A percentile compares a stretch with the other conserved stretches of the same genome.
Conservation (phyloP, 768 basidiomycete species). For the Pholiota conissans region DNA sequence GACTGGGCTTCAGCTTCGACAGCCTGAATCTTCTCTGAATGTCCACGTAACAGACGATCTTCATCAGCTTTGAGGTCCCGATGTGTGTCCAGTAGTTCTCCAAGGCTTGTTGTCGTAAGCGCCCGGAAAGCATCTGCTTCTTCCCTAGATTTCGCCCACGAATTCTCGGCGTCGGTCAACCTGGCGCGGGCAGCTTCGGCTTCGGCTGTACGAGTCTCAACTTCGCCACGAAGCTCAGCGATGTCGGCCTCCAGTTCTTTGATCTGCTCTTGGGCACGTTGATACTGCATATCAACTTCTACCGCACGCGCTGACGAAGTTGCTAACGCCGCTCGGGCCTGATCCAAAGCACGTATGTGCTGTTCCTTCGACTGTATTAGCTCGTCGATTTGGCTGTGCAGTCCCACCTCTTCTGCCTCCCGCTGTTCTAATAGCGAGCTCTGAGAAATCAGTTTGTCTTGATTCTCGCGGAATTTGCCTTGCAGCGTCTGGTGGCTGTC, state of each 20-base stretch:
- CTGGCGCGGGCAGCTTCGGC: slow-evolving; percentile 66
- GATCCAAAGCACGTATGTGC: slow-evolving; percentile 86
- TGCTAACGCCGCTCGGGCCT: slow-evolving; percentile 75
- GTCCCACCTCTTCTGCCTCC: slow-evolving; percentile 71
- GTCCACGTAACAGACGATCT: slow-evolving; percentile 70
- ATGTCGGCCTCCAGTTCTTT: slow-evolving; percentile 73
- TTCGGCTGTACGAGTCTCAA: slow-evolving; percentile 75
- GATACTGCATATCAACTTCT: slow-evolving; percentile 76
- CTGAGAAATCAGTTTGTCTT: slow-evolving; percentile 71
- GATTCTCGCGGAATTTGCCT: slow-evolving; percentile 68
- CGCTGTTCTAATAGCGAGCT: slow-evolving; percentile 74
- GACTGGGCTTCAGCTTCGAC: slow-evolving; percentile 78
- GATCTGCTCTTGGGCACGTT: slow-evolving; percentile 69
- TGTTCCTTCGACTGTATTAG: slow-evolving; percentile 71
- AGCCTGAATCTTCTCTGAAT: slow-evolving; percentile 80
- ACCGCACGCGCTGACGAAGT: slow-evolving; percentile 75
- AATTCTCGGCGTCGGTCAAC: slow-evolving; percentile 81
- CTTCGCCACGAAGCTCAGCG: slow-evolving; percentile 75
- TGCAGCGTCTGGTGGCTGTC: slow-evolving; percentile 62
- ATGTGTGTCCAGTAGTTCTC: slow-evolving; percentile 86
- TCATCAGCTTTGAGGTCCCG: slow-evolving; percentile 84
- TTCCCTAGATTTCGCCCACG: slow-evolving; percentile 89
- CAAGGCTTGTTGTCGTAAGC: slow-evolving; percentile 82
- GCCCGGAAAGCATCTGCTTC: slow-evolving; percentile 91
- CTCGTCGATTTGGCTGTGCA: slow-evolving; percentile 71